Evolutionary conservation across 139 green algal species (phyloP).

Genomic region (Tetraselmis chui): DNA sequence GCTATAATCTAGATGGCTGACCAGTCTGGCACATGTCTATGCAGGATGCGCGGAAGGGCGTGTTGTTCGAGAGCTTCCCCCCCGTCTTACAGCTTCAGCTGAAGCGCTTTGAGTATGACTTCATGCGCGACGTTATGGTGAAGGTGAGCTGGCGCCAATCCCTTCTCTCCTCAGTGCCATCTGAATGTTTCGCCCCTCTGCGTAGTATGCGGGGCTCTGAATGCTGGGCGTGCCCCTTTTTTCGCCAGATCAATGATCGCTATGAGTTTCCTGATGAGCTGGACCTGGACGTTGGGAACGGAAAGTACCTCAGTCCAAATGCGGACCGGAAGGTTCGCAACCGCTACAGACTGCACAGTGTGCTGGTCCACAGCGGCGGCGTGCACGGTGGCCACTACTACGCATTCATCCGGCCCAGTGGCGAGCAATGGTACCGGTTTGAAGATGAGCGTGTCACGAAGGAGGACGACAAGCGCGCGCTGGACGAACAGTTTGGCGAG

Average conservation of each 20-base stretch:
- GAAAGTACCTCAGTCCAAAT: conserved; percentile 59
- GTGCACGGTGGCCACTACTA: conserved; percentile 97
- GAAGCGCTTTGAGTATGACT: conserved; percentile 98
- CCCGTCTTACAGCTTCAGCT: conserved; percentile 95
- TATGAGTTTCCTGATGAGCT: conserved; percentile 90
- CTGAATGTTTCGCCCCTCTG: no score
- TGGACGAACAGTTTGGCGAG: conserved; percentile 83
- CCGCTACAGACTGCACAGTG: conserved; percentile 76
- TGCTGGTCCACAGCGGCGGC: conserved; percentile 93
- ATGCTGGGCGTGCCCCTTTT: no score
- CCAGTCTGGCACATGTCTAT: no score
- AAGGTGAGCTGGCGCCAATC: conserved; percentile 46
- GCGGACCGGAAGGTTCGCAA: conserved; percentile 70
- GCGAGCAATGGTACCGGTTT: conserved; percentile 86
- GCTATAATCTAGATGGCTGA: no score
- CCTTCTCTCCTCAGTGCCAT: no score
- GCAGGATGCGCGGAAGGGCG: conserved; percentile 86
- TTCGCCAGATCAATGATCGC: conserved; percentile 84
- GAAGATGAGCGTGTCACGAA: conserved; percentile 90
- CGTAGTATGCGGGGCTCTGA: no score
- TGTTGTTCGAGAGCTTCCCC: conserved; percentile 85
- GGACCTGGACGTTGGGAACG: conserved; percentile 70
- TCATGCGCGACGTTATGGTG: conserved; percentile 67
- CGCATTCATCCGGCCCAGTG: conserved; percentile 67
- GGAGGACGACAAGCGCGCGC: conserved; percentile 54